Conservation (phyloP, 441 rosid genomes). For the Populus hybrid region DNA sequence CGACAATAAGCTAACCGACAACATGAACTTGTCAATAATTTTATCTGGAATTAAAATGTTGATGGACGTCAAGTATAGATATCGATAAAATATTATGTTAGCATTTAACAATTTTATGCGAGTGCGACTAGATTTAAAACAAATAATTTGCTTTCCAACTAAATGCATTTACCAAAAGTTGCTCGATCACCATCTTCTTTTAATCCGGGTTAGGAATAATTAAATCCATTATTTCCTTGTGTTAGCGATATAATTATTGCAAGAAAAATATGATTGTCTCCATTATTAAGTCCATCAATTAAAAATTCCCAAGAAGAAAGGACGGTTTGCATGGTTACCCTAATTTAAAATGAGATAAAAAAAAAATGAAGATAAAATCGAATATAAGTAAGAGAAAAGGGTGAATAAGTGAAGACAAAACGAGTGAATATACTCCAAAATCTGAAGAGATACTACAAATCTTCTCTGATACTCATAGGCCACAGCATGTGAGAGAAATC, state of each 20-base stretch:
- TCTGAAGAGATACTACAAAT: not conserved
- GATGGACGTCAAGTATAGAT: no score
- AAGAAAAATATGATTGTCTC: not conserved
- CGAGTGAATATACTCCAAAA: not conserved
- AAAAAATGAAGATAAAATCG: not conserved
- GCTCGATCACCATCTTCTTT: no score
- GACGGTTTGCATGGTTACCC: not conserved
- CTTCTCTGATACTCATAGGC: not conserved
- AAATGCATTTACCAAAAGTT: no score
- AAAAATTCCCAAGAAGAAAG: not conserved
- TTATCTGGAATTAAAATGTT: no score
- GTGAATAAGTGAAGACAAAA: not conserved
- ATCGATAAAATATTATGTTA: no score
- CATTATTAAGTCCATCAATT: not conserved
- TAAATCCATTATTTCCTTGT: not conserved
- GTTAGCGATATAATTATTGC: not conserved
- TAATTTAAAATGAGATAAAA: no score
- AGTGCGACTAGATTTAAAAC: no score
- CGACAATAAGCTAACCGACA: no score
- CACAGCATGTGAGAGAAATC: not conserved
- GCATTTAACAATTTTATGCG: rapidly evolving
- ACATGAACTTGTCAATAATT: no score
- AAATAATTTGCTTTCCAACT: no score
- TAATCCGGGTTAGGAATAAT: no score
- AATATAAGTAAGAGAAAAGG: not conserved